phyloP scores from a whole-genome alignment of 2,329 filamentous ascomycete species.

The Clarireedia monteithiana region DNA sequence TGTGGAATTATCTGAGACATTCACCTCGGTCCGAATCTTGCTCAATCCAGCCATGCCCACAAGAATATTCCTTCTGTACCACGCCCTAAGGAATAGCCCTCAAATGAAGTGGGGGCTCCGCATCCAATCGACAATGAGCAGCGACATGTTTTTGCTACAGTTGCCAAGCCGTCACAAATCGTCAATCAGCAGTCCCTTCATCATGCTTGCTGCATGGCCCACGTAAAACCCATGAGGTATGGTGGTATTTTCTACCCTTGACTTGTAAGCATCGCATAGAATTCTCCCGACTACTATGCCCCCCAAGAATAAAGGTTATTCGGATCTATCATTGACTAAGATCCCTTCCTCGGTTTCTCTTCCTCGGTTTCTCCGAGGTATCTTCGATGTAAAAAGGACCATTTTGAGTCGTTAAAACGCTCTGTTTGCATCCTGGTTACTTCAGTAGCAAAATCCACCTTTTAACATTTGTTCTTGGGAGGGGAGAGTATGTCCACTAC shows the following conservation, averaged over 20 bases:
- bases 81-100: not conserved
- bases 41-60: not conserved
- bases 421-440: too few species aligned
- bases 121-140: not conserved
- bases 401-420: too few species aligned
- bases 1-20: conserved; percentile 1
- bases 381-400: too few species aligned
- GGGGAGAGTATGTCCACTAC: too few species aligned
- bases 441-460: too few species aligned
- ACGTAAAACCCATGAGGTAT: conserved; percentile 8
- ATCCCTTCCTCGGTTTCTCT: too few species aligned
- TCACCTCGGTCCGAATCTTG: conserved; percentile 7
- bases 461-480: too few species aligned
- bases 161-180: not conserved
- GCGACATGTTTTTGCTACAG: not conserved
- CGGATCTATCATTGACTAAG: too few species aligned
- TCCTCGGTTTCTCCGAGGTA: too few species aligned
- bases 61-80: conserved; percentile 5
- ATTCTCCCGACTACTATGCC: not conserved
- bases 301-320: too few species aligned
- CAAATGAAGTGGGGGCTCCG: not conserved
- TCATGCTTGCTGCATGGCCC: not conserved
- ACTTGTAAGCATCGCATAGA: conserved; percentile 3
- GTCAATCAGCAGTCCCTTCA: not conserved
- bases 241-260: not conserved